Conservation (phyloP, 805 yeast genomes). For the Teunomyces gatunensis region DNA sequence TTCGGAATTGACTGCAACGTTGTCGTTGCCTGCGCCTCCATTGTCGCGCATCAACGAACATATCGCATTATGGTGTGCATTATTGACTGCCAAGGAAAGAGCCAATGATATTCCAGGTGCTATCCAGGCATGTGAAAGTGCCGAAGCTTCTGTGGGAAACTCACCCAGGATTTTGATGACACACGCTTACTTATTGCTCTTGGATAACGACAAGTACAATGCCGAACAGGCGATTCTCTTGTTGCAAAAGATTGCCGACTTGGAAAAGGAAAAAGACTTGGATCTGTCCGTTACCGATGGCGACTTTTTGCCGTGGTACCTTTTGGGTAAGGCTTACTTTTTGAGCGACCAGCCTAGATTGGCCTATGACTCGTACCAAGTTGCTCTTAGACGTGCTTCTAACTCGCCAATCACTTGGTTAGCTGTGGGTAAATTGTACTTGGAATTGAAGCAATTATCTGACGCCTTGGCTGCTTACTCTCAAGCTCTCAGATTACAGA, state of each 20-base stretch:
- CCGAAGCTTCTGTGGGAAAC: constrained; percentile 44
- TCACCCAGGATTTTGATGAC: constrained; percentile 45
- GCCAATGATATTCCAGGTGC: constrained; percentile 51
- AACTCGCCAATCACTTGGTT: constrained; percentile 63
- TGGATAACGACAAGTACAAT: constrained; percentile 21
- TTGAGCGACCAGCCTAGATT: constrained; percentile 44
- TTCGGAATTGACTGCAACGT: constrained; percentile 48
- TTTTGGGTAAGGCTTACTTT: constrained; percentile 53
- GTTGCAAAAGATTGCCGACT: constrained; percentile 29
- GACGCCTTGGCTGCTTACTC: constrained; percentile 69
- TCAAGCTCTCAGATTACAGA: constrained; percentile 55
- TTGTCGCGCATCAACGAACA: constrained; percentile 45
- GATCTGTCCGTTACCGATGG: constrained; percentile 22
- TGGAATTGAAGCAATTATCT: constrained; percentile 56
- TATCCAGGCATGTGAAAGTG: constrained; percentile 47
- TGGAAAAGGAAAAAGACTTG: constrained; percentile 18
- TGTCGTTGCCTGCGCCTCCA: constrained; percentile 50
- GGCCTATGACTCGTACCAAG: constrained; percentile 56
- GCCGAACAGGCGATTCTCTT: constrained; percentile 37
- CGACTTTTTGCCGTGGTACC: constrained; percentile 58
- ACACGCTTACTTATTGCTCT: constrained; percentile 48
- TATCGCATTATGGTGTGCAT: constrained; percentile 51
- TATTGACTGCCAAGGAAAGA: constrained; percentile 51
- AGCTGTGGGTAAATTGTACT: constrained; percentile 60
- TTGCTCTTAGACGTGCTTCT: constrained; percentile 52